phyloP scores from a whole-genome alignment of 148 eudicot species.

The Suaeda aralocaspica region DNA sequence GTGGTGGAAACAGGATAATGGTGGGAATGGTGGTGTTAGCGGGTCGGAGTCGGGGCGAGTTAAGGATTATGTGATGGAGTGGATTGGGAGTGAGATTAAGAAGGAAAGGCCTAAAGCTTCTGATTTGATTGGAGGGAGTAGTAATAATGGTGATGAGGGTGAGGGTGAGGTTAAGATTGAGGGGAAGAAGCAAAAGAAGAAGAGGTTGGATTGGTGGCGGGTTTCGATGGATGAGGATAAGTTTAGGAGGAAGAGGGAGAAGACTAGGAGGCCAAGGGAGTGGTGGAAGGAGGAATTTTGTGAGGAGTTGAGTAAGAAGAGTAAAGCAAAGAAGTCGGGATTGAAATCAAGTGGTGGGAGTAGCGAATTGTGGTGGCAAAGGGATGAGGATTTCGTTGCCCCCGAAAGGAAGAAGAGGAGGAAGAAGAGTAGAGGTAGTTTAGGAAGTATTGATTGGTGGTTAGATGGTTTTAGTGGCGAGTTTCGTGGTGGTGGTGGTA shows the following conservation, averaged over 20 bases:
- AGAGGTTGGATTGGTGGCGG: slow-evolving; percentile 88
- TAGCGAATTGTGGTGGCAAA: slow-evolving; percentile 81
- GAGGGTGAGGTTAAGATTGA: slow-evolving; percentile 22
- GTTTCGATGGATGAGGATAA: slow-evolving; percentile 54
- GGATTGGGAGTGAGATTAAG: slow-evolving; percentile 93
- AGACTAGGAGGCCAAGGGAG: slow-evolving; percentile 73
- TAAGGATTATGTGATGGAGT: slow-evolving; percentile 96
- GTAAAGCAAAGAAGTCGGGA: slow-evolving; percentile 36
- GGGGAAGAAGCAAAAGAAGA: slow-evolving; percentile 51
- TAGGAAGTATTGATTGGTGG: slow-evolving; percentile 92
- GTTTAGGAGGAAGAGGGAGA: slow-evolving; percentile 50
- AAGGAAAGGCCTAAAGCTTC: slow-evolving; percentile 63
- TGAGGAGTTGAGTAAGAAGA: slow-evolving; percentile 72
- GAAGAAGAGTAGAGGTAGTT: slow-evolving; percentile 59
- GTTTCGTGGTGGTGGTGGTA: slow-evolving; percentile 49
- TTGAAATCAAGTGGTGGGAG: slow-evolving; percentile 33
- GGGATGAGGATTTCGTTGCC: slow-evolving; percentile 56
- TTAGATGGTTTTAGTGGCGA: slow-evolving; percentile 85
- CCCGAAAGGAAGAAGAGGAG: slow-evolving; percentile 68
- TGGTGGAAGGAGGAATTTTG: slow-evolving; percentile 99
- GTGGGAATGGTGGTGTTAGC: slow-evolving; percentile 26
- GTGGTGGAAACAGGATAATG: slow-evolving; percentile 96
- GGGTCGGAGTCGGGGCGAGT: slow-evolving; percentile 69
- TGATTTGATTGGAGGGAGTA: slow-evolving; percentile 39
- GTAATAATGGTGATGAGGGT: slow-evolving; percentile 13